These are phyloP conservation scores for Lycium ferocissimum DNA, from an alignment of 257 asterid genomes.

Conservation along the genomic window DNA sequence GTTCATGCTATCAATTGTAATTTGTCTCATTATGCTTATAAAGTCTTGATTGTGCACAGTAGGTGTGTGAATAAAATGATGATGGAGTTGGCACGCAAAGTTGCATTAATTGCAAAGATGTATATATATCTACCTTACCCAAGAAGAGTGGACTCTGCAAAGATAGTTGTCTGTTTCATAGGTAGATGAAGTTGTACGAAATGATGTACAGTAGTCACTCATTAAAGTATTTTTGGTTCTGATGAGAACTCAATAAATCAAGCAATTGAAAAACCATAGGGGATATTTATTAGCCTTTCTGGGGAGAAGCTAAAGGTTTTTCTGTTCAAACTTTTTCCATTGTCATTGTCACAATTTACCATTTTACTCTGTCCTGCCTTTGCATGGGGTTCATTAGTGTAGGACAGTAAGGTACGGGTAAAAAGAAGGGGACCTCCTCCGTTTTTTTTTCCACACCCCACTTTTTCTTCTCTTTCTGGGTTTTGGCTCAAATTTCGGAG, in stretches of 20 bases:
- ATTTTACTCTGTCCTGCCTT: conserved; percentile 2
- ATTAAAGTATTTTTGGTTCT: conserved; percentile 5
- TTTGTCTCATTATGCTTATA: conserved; percentile 4
- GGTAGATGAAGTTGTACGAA: background rate
- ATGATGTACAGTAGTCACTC: background rate
- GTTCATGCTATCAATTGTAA: conserved; percentile 31
- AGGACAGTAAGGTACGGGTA: conserved; percentile 26
- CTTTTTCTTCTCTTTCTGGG: background rate
- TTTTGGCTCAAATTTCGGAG: background rate
- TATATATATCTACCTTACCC: background rate
- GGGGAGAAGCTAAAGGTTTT: background rate
- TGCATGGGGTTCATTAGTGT: conserved; percentile 18
- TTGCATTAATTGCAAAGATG: conserved; percentile 6
- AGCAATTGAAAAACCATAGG: background rate
- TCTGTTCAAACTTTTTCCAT: background rate
- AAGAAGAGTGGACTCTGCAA: background rate
- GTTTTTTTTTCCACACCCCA: background rate
- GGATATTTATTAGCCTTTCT: background rate
- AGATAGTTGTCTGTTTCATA: conserved; percentile 23
- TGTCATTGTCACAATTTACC: conserved; percentile 10
- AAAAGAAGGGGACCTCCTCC: conserved; percentile 3
- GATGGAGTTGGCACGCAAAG: conserved; percentile 20
- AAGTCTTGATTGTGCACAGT: background rate
- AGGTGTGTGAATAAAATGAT: conserved; percentile 8
- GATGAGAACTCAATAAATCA: background rate